These are phyloP conservation scores for Chaetomiaceae sp. DNA, from an alignment of 2,329 filamentous ascomycete species.

Conservation along the genomic window DNA sequence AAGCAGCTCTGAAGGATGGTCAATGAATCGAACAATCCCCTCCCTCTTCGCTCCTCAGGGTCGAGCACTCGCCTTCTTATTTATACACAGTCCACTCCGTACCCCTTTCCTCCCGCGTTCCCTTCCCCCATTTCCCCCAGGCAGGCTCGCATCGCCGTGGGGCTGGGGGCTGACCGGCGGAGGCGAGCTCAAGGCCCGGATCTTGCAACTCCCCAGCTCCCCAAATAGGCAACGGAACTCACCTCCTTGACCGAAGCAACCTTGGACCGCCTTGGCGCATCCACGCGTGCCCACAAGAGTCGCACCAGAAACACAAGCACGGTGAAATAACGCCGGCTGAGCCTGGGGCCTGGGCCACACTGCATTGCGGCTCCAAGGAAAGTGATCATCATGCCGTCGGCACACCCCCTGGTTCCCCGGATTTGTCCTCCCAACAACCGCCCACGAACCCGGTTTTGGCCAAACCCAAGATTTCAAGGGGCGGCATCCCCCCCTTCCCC, in stretches of 20 bases:
- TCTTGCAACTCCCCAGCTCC: conserved; percentile 13
- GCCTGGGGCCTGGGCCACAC: not conserved
- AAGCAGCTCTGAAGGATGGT: not conserved
- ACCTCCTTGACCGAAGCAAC: conserved; percentile 16
- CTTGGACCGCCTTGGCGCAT: conserved; percentile 13
- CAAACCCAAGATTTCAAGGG: not conserved
- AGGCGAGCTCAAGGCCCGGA: no score
- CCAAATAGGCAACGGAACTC: conserved; percentile 16
- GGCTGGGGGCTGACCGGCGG: not conserved
- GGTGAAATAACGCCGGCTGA: no score
- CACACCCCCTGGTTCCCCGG: conserved; percentile 2
- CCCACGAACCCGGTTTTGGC: conserved; percentile 3
- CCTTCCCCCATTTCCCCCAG: no score
- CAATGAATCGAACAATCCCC: not conserved
- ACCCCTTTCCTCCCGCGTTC: no score
- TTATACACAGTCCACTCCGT: no score
- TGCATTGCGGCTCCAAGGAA: conserved; percentile 7
- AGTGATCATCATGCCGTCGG: not conserved
- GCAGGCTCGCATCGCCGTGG: not conserved
- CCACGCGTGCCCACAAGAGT: conserved; percentile 6
- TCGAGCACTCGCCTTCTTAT: no score
- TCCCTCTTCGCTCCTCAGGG: no score
- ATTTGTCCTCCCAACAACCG: not conserved
- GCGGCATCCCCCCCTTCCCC: no score
- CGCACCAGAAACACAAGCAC: no score